Base-by-base conservation (phyloP, 2,329 filamentous ascomycete species). In the Neospermospora avenae region DNA sequence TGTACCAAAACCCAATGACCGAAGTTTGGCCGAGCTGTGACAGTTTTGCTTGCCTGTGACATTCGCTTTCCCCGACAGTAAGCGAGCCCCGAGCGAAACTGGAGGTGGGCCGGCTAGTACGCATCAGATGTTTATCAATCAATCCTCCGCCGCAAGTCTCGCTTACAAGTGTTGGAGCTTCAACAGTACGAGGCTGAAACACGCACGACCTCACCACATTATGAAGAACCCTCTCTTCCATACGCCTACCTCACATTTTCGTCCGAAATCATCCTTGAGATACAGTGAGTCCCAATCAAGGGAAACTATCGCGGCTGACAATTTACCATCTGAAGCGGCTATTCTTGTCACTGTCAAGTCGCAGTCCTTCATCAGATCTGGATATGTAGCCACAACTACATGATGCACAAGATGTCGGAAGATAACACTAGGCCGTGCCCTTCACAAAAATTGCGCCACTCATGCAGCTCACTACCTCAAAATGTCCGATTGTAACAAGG, bases 161-260 rank as follows among this genome's bases (percentile, higher is more conserved):
- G 35, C 51, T 25, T 41, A 39, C 39, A 22, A 6, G 10, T 16
- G n/a, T 41, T 35, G 14, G 51, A 20, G 20, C 18, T 22, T 14
- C 41, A 16, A 54, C 20, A 24, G 51, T n/a, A n/a, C 48, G 51
- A 54, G 51, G 51, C 51, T 54, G 51, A 54, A 54, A 54, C 51
- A 42, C 20, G 48, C 48, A 51, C 48, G 28, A 51, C 35, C 18
- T 35, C 10, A 37, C 25, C 31, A n/a, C 16, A 25, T 31, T 16
- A 1, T 11, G 13, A 3, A 31, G 1, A 49, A 20, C 11, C 22
- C 44, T 16, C 3, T 6, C 4, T 25, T 13, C 28, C 22, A 3
- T 25, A 20, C 25, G 14, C 28, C 1, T 3, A 28, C 5, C 10
- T 31, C 28, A 10, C 5, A 6, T 31, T 31, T 10, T 31, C 14